These are phyloP conservation scores for Chrysophaeum taylorii DNA, from an alignment of 352 stramenopile genomes.

Conservation along the genomic window DNA sequence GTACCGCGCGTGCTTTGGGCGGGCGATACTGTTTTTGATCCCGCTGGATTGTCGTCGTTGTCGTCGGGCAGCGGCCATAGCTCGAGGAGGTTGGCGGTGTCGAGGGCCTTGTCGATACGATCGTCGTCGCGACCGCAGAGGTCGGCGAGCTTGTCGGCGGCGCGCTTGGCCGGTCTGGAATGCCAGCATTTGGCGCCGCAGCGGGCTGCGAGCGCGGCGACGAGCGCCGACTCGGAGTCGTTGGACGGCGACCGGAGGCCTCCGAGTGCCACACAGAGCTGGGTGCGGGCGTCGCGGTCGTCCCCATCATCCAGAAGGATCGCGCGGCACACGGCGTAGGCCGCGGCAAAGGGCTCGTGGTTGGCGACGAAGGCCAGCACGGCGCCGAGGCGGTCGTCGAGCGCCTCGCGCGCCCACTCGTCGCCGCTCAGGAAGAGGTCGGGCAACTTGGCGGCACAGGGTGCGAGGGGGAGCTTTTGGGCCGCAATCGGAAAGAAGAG, in stretches of 20 bases:
- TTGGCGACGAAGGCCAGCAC: not conserved
- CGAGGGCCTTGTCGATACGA: too few species aligned
- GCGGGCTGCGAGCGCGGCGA: not conserved
- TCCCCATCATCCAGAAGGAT: not conserved
- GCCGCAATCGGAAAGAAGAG: slow-evolving; percentile 1
- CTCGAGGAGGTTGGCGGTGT: too few species aligned
- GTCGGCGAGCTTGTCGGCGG: too few species aligned
- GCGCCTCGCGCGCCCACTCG: not conserved
- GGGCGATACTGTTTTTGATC: too few species aligned
- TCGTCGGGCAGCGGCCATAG: too few species aligned
- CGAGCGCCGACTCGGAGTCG: not conserved
- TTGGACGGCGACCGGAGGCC: not conserved
- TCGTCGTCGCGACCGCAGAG: too few species aligned
- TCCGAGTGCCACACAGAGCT: not conserved
- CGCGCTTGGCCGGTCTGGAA: too few species aligned
- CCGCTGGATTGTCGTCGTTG: too few species aligned
- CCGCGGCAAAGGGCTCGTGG: slow-evolving; percentile 1
- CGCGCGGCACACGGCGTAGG: not conserved
- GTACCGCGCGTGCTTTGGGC: too few species aligned
- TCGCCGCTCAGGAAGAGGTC: not conserved
- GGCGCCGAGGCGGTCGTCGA: not conserved
- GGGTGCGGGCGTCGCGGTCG: not conserved
- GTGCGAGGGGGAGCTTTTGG: not conserved
- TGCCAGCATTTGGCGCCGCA: too few species aligned
- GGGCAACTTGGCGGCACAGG: not conserved